phyloP scores from a whole-genome alignment of 345 rosid species.

The Populus simonii region DNA sequence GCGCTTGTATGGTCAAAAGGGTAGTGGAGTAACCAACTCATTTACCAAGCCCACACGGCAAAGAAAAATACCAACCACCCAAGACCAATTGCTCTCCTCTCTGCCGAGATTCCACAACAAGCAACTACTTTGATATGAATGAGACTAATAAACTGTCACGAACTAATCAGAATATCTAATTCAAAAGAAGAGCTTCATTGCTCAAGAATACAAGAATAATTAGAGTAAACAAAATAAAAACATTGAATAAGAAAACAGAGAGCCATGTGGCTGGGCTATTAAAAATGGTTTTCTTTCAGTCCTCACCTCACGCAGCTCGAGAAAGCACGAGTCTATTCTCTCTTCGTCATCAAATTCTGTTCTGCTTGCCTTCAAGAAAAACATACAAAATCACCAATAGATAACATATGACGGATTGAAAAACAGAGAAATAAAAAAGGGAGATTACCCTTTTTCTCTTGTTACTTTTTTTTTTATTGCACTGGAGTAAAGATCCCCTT shows the following conservation, averaged over 20 bases:
- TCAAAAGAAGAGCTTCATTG: not conserved
- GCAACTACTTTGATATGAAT: not conserved
- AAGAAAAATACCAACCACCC: not conserved
- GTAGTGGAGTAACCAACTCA: not conserved
- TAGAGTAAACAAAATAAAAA: too few species aligned
- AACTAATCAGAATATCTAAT: not conserved
- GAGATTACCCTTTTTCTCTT: slow-evolving; percentile 4
- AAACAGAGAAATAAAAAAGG: not conserved
- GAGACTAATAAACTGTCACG: not conserved
- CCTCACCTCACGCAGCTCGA: slow-evolving; percentile 10
- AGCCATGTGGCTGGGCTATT: not conserved
- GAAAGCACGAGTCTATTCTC: slow-evolving; percentile 30
- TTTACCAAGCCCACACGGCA: not conserved
- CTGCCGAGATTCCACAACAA: not conserved
- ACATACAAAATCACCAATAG: not conserved
- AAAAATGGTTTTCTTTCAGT: not conserved
- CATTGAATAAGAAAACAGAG: not conserved
- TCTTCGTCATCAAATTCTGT: slow-evolving; percentile 19
- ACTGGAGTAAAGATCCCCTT: not conserved
- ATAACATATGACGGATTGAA: not conserved
- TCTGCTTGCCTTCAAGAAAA: not conserved
- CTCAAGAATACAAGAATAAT: too few species aligned
- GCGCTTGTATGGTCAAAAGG: not conserved
- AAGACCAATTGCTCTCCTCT: not conserved
- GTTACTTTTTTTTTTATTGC: not conserved